A percentile compares a stretch with the other conserved stretches of the same genome.
Conservation (phyloP, 2,329 filamentous ascomycete genomes). For the Diplodia scrobiculata region DNA sequence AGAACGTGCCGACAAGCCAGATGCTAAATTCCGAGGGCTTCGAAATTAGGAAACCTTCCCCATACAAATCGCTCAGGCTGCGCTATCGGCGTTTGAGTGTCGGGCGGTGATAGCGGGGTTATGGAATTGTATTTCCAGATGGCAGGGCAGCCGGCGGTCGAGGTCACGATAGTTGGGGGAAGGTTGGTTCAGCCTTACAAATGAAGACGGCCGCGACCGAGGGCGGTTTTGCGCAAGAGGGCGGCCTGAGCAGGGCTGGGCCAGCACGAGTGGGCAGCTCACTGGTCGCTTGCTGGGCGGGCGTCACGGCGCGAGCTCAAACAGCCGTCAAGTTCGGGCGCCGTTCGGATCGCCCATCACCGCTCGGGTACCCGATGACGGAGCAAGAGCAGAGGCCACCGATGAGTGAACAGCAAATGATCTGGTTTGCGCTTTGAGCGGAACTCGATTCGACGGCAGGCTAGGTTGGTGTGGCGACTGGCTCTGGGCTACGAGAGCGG, state of each 20-base stretch:
- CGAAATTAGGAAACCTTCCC: slow-evolving; percentile 7
- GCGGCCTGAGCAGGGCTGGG: slow-evolving; percentile 15
- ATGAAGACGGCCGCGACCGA: slow-evolving; percentile 11
- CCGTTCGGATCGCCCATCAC: slow-evolving; percentile 20
- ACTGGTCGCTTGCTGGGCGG: slow-evolving; percentile 2
- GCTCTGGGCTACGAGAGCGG: background rate
- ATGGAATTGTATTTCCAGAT: slow-evolving; percentile 18
- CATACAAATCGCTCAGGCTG: background rate
- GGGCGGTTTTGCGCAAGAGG: background rate
- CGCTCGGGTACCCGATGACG: slow-evolving; percentile 18
- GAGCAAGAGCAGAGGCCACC: background rate
- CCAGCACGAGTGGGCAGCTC: slow-evolving; percentile 17
- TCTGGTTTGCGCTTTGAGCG: background rate
- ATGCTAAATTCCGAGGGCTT: background rate
- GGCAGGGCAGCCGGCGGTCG: background rate
- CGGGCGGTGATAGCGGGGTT: slow-evolving; percentile 23
- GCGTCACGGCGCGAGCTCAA: slow-evolving; percentile 18
- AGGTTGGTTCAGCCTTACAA: slow-evolving; percentile 9
- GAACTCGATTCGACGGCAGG: background rate
- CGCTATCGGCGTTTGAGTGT: background rate
- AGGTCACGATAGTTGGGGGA: background rate
- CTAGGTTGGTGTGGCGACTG: background rate
- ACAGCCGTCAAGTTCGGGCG: slow-evolving; percentile 19
- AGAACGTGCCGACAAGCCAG: too few species aligned
- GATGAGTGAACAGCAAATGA: slow-evolving; percentile 3